These are phyloP conservation scores for Entomortierella lignicola DNA, from an alignment of 192 early-diverging fungal species.

Conservation along the genomic window DNA sequence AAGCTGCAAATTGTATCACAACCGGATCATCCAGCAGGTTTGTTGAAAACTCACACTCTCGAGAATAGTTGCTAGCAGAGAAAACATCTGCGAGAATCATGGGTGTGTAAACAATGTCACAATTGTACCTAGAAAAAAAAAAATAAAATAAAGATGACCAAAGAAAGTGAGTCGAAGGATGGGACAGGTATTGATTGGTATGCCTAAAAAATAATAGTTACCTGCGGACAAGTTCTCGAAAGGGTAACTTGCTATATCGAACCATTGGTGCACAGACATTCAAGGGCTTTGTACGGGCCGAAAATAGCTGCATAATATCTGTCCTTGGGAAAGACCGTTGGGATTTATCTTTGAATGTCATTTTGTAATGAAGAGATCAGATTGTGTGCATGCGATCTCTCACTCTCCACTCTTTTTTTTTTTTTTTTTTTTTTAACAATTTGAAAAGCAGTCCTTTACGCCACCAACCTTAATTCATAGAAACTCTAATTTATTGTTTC, in stretches of 20 bases:
- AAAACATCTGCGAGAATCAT: constrained; percentile 98
- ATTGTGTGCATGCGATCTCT: too few relatives aligned
- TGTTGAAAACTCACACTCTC: constrained; percentile 86
- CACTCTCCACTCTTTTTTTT: too few relatives aligned
- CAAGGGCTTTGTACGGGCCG: constrained; percentile 48
- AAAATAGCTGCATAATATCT: constrained; percentile 48
- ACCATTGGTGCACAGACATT: constrained; percentile 98
- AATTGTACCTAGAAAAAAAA: constrained; percentile 73
- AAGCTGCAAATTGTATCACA: constrained; percentile 95
- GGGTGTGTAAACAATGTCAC: constrained; percentile 92
- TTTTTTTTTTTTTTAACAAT: too few relatives aligned
- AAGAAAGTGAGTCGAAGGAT: too few relatives aligned
- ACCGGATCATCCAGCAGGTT: constrained; percentile 85
- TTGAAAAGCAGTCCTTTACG: too few relatives aligned
- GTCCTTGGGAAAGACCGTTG: constrained; percentile 19
- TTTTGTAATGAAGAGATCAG: too few relatives aligned
- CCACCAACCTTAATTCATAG: too few relatives aligned
- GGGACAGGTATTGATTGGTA: neutral
- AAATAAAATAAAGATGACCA: too few relatives aligned
- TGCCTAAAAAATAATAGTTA: constrained; percentile 46
- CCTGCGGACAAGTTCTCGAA: constrained; percentile 86
- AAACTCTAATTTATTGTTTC: too few relatives aligned
- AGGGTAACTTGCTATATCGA: constrained; percentile 94
- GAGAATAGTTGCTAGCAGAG: constrained; percentile 82
- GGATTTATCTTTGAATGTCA: too few relatives aligned